Percentiles rank a stretch among this genome's conserved stretches.
Evolutionary conservation across 768 basidiomycete genomes (phyloP).

Genomic region (Podaxis sp.): DNA sequence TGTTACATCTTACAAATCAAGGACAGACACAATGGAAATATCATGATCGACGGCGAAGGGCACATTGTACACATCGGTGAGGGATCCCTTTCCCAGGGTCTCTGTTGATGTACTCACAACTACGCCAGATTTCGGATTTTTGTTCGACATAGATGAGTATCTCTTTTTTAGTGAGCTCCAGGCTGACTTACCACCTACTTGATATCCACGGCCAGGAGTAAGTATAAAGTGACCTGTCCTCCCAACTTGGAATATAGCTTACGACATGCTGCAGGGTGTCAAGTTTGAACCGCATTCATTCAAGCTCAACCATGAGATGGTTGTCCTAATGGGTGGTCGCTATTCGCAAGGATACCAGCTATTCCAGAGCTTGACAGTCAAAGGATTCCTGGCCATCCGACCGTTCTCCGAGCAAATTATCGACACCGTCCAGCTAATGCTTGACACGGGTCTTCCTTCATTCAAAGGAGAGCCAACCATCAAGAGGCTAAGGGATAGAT

Average conservation of each 20-base stretch:
- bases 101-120: not conserved
- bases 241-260: slow-evolving; percentile 7
- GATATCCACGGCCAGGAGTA: slow-evolving; percentile 67
- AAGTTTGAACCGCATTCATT: slow-evolving; percentile 99
- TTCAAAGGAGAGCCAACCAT: slow-evolving; percentile 98
- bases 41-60: slow-evolving; percentile 98
- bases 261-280: slow-evolving; percentile 62
- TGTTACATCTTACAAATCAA: slow-evolving; percentile 99
- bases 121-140: slow-evolving; percentile 81
- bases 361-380: slow-evolving; percentile 91
- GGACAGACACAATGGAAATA: slow-evolving; percentile 98
- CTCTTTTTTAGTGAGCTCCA: slow-evolving; percentile 7
- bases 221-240: slow-evolving; percentile 16
- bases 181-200: slow-evolving; percentile 25
- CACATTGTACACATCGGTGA: slow-evolving; percentile 95
- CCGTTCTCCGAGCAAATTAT: slow-evolving; percentile 90
- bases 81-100: slow-evolving; percentile 19
- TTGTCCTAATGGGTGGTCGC: slow-evolving; percentile 93
- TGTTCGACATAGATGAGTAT: slow-evolving; percentile 97
- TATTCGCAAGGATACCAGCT: slow-evolving; percentile 92
- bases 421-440: slow-evolving; percentile 88
- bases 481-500: slow-evolving; percentile 81
- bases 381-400: slow-evolving; percentile 96
- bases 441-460: slow-evolving; percentile 90
- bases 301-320: slow-evolving; percentile 99